Conservation (phyloP, 495 filamentous ascomycete genomes). For the Neurospora sp. region DNA sequence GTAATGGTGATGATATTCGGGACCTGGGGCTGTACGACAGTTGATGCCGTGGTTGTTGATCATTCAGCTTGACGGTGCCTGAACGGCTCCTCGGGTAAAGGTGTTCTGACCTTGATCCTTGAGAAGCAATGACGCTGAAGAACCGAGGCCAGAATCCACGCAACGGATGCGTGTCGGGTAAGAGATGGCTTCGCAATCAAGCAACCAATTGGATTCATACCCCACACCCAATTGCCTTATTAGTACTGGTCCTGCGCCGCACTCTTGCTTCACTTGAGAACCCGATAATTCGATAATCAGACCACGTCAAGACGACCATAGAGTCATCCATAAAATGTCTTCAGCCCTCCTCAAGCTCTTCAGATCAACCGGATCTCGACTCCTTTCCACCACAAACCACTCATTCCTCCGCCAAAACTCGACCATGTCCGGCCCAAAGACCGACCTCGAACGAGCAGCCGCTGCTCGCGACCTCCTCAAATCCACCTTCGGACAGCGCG, state of each 20-base stretch:
- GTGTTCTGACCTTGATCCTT: neutral
- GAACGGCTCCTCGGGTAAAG: neutral
- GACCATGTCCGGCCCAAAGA: neutral
- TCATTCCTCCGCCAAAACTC: neutral
- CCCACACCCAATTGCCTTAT: neutral
- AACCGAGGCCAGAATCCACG: neutral
- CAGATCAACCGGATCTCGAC: neutral
- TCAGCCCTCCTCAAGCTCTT: neutral
- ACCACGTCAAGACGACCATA: neutral
- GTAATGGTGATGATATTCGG: neutral
- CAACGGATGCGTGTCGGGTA: neutral
- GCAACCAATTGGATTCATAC: neutral
- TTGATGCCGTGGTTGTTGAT: neutral
- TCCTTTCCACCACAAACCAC: neutral
- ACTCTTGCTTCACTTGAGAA: neutral
- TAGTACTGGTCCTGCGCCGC: neutral
- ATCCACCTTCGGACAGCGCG: neutral
- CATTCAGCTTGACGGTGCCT: neutral
- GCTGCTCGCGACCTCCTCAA: neutral
- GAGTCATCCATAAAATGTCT: neutral
- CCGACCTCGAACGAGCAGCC: neutral
- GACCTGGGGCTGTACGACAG: neutral
- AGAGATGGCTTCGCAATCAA: neutral
- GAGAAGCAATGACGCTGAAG: neutral
- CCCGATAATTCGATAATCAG: neutral